Base-by-base conservation (phyloP, 2,329 filamentous ascomycete genomes). In the Fusarium sp. region DNA sequence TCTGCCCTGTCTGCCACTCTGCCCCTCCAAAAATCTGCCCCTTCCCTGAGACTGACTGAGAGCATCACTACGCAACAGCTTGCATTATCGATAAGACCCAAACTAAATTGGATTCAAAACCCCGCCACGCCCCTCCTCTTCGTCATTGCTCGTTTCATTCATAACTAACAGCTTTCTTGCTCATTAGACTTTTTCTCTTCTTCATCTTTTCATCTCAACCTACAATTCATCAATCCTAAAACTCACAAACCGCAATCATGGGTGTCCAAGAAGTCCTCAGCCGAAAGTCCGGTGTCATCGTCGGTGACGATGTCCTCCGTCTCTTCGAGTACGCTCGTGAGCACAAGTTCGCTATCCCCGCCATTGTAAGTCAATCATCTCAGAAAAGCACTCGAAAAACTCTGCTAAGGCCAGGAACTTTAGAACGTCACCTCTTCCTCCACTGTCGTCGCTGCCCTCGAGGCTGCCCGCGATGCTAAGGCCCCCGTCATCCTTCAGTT, bases 381-480 rank as follows among this genome's bases (percentile, higher is more conserved):
- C 51, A 30, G 39, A 46, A 43, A 14, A 52, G 44, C 23, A 28
- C 30, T 42, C 28, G 18, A 18, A 42, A 42, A 25, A n/a, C 34
- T 16, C 30, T 25, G 42, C 69, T 69, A 26, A 62, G 23, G 54
- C 10, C 7, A 13, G 21, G 34, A 16, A 8, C 43, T n/a, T 28
- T 37, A 81, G 80, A 98, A 98, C 84, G 93, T 97, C 79, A 98
- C 95, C 76, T 97, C 94, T 43, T 97, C 93, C 68, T 97, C 93
- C 69, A 86, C 84, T 55, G 81, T 80, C 70, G 91, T 98, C 73
- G 90, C 93, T 76, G 85, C 93, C 58, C 93, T 99, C 76, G 96
- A 99, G 88, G 96, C 96, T 80, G 96, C 96, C 76, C 91, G 93
- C 77, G 94, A 98, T 83, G 86, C 90, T 80, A 97, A 97, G 83